Base-by-base conservation (phyloP, 2,329 filamentous ascomycete species). In the Macrophomina tecta region DNA sequence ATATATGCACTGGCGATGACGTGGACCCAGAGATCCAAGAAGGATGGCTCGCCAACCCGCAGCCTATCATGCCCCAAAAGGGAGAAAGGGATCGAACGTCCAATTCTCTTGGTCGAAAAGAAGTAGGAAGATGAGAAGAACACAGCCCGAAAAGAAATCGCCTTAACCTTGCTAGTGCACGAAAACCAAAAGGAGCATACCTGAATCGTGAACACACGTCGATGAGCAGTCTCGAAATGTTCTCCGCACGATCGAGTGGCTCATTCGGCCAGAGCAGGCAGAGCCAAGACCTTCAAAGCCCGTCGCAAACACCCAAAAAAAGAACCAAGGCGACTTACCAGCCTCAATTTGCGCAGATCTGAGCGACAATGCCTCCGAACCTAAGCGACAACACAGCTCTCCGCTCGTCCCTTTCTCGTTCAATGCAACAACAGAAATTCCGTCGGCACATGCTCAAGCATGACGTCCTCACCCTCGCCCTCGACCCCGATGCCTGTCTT, bases 381-480 rank as follows among this genome's bases (percentile, higher is more conserved):
- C 5, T 14, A 14, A n/a, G 16, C 36, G 30, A 58, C 36, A 28
- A 5, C 40, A 46, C 28, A 36, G 16, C 40, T 23, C 23, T 23
- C 23, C 23, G 23, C 3, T 23, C 23, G 23, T 23, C 23, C 23
- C 23, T 9, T 16, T 28, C 14, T n/a, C 8, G 3, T 7, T 60
- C 55, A 62, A 16, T 49, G 45, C n/a, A 62, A 45, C 45, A 62
- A 30, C 32, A 62, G 16, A 18, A 62, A 62, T 7, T 48, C 46
- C 1, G 58, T 62, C 28, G 58, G 45, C 58, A 62, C 6, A 28
- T 62, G 42, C n/a, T 62, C 42, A 2, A 62, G 45, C 45, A 38
- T 56, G 14, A 48, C 42, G 30, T 46, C 63, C 30, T 49, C 18
- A 5, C 51, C 52, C 5, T 48, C 51, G 1, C 46, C 40, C 1